Conservation (phyloP, 2,329 filamentous ascomycete genomes). For the Alternaria sp. region DNA sequence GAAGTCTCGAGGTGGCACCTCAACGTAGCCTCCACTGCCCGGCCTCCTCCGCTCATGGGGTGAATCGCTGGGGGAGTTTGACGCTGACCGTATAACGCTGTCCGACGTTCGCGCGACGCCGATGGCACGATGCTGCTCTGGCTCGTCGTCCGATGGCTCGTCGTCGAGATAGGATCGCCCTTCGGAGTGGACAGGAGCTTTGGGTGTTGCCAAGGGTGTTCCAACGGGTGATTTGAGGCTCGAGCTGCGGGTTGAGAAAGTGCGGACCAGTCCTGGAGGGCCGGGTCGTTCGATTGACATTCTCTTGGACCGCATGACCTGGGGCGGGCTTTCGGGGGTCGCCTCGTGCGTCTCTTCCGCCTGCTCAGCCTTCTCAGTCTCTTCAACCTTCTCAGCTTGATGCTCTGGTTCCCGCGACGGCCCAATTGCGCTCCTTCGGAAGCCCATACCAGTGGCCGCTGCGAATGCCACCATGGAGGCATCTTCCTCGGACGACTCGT, state of each 20-base stretch:
- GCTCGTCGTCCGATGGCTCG: conserved; percentile 33
- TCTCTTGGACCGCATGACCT: conserved; percentile 43
- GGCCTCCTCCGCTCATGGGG: conserved; percentile 19
- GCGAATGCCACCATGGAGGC: conserved; percentile 43
- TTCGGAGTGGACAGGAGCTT: conserved; percentile 18
- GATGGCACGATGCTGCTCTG: conserved; percentile 40
- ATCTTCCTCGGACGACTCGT: conserved; percentile 21
- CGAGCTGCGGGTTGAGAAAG: conserved; percentile 41
- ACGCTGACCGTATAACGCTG: conserved; percentile 39
- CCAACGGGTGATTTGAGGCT: conserved; percentile 28
- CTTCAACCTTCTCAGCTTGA: conserved; percentile 20
- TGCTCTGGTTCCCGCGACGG: conserved; percentile 23
- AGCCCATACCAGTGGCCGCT: conserved; percentile 40
- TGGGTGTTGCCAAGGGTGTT: conserved; percentile 29
- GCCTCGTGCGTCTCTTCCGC: conserved; percentile 25
- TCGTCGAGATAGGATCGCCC: conserved; percentile 40
- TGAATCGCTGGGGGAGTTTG: conserved; percentile 32
- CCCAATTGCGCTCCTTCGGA: conserved; percentile 29
- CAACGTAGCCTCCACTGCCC: conserved; percentile 34
- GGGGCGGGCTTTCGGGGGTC: conserved; percentile 31
- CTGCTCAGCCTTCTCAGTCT: conserved; percentile 23
- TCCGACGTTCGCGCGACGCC: conserved; percentile 54
- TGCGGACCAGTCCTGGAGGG: conserved; percentile 42
- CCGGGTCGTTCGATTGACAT: conserved; percentile 46
- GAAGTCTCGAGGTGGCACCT: conserved; percentile 35